phyloP scores from a whole-genome alignment of 306 rosid species.

The Delonix regia region DNA sequence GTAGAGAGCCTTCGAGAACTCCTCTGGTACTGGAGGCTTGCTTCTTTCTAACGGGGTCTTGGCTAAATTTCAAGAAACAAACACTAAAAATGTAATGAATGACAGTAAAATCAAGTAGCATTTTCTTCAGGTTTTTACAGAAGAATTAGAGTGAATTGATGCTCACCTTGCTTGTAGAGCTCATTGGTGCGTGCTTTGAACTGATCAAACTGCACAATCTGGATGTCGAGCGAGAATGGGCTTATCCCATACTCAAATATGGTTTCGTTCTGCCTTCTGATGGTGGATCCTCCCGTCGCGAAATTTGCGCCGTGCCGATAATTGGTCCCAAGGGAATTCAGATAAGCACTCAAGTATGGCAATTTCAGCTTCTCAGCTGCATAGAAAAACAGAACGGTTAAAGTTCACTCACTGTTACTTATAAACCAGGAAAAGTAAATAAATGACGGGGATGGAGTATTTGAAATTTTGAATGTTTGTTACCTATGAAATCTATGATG shows the following conservation, averaged over 20 bases:
- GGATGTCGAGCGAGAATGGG: constrained; percentile 85
- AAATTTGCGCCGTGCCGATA: constrained; percentile 89
- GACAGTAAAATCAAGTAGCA: background rate
- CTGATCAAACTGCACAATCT: constrained; percentile 56
- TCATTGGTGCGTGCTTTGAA: constrained; percentile 67
- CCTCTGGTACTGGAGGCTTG: constrained; percentile 76
- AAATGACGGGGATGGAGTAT: too few species aligned
- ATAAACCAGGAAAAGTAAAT: background rate
- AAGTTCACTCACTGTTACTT: background rate
- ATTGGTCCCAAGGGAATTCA: constrained; percentile 84
- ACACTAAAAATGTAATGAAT: background rate
- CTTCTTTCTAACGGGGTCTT: constrained; percentile 51
- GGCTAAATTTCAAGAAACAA: constrained; percentile 50
- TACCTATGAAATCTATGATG: constrained; percentile 86
- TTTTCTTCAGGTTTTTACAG: background rate
- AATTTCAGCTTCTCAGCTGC: constrained; percentile 74
- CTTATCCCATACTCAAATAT: constrained; percentile 81
- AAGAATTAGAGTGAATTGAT: background rate
- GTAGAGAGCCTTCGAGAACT: constrained; percentile 82
- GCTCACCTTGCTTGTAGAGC: constrained; percentile 71
- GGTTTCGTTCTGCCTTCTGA: constrained; percentile 84
- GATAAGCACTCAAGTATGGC: constrained; percentile 88
- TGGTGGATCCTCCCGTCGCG: constrained; percentile 94
- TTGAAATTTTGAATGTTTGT: background rate
- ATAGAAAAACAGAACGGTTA: background rate